Base-by-base conservation (phyloP, 2,329 filamentous ascomycete species). In the Ceratocystis destructans region DNA sequence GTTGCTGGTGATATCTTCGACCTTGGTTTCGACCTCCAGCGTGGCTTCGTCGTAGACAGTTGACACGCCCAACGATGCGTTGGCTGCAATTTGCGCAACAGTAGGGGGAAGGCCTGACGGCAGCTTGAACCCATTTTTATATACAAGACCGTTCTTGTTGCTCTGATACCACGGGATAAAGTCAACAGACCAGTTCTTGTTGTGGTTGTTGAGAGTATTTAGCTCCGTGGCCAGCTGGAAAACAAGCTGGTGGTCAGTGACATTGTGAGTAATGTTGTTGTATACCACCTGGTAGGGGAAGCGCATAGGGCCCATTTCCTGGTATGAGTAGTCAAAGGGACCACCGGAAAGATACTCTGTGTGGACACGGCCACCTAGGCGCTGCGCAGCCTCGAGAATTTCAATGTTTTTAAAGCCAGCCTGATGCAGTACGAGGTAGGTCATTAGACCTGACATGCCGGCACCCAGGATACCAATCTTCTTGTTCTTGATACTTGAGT, bases 301-400 rank as follows among this genome's bases (percentile, higher is more conserved):
- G 1, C 84, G 76, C 84, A 87, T 87, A 0, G 84, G 83, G 0
- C 85, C 85, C 82, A 79, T 80, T 71, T 87, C 85, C 70, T 87
- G 84, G 72, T 88, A 87, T 22, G 84, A 83, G 71, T 87, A 87
- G 68, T 87, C 78, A 22, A 81, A 79, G 0, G 83, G 82, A 0
- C 77, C 82, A n/a, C 80, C 82, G 2, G 79, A 79, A 1, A 88
- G 78, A 65, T 87, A 87, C 65, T 79, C 79, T 1, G 85, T 88
- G 66, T 83, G 82, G 0, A 88, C 80, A 22, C 86, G 80, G 2
- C 85, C 85, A 17, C 86, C 86, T 15, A 87, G 78, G 6, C 85
- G 78, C 48, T 82, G 73, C 5, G 79, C 80, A 0, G 83, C 82
- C 72, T 88, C 86, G 20, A 85, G 76, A 66, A 88, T 85, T 59